Conservation (phyloP, 2,329 filamentous ascomycete species). For the Colletotrichum incanum region DNA sequence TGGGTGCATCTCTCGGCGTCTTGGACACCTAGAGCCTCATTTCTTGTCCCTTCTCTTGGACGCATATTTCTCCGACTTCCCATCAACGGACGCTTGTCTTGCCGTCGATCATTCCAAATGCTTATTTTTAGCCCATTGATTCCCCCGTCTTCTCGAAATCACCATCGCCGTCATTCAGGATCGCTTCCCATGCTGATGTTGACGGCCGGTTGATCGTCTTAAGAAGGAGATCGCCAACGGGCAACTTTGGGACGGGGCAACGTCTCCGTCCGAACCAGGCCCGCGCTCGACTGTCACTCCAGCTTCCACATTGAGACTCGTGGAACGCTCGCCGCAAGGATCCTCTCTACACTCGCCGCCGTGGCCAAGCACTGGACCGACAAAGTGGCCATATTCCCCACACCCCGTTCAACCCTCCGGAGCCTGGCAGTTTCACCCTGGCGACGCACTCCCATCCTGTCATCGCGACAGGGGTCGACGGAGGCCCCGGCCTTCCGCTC, state of each 20-base stretch:
- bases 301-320: constrained; percentile 26
- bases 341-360: constrained; percentile 9
- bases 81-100: constrained; percentile 4
- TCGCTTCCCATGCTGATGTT: constrained; percentile 2
- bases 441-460: constrained; percentile 38
- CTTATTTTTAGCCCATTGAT: constrained; percentile 23
- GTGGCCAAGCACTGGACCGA: constrained; percentile 32
- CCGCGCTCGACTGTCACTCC: constrained; percentile 1
- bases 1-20: constrained; percentile 35
- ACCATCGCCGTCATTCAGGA: constrained; percentile 10
- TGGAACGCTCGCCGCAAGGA: constrained; percentile 24
- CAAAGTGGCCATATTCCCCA: constrained; percentile 41
- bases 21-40: constrained; percentile 33
- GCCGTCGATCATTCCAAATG: constrained; percentile 27
- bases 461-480: constrained; percentile 23
- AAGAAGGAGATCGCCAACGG: constrained; percentile 18
- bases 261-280: constrained; percentile 35
- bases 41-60: constrained; percentile 32
- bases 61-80: constrained; percentile 22
- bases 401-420: constrained; percentile 29
- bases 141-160: constrained; percentile 11
- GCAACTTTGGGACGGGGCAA: constrained; percentile 18
- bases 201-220: constrained; percentile 7
- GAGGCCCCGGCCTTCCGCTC: not conserved
- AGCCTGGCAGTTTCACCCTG: constrained; percentile 41